These are phyloP conservation scores for Keithomyces neogunnii DNA, from an alignment of 2,329 filamentous ascomycete species.

Conservation along the genomic window DNA sequence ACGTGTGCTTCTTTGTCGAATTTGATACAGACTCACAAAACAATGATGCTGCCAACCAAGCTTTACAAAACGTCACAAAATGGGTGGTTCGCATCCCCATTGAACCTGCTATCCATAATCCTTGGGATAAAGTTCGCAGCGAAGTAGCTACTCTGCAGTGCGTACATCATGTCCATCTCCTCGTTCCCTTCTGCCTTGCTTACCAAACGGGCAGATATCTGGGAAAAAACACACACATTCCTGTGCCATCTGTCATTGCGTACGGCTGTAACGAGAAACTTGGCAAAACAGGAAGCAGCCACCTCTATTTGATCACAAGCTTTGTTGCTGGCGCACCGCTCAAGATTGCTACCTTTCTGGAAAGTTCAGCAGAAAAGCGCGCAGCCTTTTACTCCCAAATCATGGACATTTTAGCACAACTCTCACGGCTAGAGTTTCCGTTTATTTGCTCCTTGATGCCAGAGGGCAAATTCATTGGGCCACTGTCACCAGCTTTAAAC, in stretches of 20 bases:
- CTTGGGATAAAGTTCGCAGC: conserved; percentile 17
- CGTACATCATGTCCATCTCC: neutral
- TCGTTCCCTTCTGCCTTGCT: conserved; percentile 1
- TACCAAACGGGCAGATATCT: conserved; percentile 13
- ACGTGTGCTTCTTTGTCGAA: conserved; percentile 15
- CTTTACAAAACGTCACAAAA: conserved; percentile 2
- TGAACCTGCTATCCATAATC: conserved; percentile 11
- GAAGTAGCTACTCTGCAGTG: conserved; percentile 17
- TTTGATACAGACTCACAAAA: conserved; percentile 2
- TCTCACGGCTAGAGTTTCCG: conserved; percentile 15
- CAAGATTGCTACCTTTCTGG: conserved; percentile 7
- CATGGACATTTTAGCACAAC: conserved; percentile 16
- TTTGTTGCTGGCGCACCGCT: conserved; percentile 14
- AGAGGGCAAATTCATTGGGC: conserved; percentile 11
- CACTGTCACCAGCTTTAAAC: conserved; percentile 3
- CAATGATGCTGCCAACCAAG: too few species aligned
- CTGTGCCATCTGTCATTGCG: conserved; percentile 13
- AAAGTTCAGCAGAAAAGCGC: conserved; percentile 5
- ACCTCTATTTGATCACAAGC: conserved; percentile 14
- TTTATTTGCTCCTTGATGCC: conserved; percentile 16
- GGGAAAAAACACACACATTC: conserved; percentile 13
- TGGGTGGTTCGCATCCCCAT: conserved; percentile 18
- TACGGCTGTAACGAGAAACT: conserved; percentile 11
- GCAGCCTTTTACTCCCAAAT: conserved; percentile 15
- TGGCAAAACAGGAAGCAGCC: neutral